Conservation (phyloP, 208 protist genomes). For the Trypanosoma boissoni region DNA sequence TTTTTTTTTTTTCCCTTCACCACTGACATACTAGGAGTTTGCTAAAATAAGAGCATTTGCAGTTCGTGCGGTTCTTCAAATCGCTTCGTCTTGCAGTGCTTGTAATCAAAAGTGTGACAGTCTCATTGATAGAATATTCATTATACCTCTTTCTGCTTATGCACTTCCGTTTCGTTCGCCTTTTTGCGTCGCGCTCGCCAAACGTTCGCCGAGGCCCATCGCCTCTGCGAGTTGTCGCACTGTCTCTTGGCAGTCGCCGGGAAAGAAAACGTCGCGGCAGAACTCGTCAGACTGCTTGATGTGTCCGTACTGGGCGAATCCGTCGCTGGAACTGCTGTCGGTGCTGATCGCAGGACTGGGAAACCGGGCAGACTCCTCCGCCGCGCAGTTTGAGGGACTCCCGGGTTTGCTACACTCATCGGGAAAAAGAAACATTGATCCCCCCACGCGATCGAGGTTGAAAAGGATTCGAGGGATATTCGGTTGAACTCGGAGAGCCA, state of each 20-base stretch:
- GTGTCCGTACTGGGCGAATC: constrained; percentile 46
- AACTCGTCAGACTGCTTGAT: constrained; percentile 17
- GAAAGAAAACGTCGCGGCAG: constrained; percentile 70
- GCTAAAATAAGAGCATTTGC: no score
- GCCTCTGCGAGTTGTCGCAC: constrained; percentile 38
- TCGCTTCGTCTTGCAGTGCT: no score
- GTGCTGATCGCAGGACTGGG: constrained; percentile 5
- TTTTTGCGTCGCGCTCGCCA: constrained; percentile 21
- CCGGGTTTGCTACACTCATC: constrained; percentile 23
- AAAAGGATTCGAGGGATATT: constrained; percentile 88
- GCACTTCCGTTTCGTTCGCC: not conserved
- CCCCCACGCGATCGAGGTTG: constrained; percentile 82
- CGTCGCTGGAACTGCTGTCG: constrained; percentile 47
- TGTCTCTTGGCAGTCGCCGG: constrained; percentile 72
- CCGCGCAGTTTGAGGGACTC: not conserved
- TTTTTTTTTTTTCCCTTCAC: not conserved
- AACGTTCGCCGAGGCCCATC: constrained; percentile 40
- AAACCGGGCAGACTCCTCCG: not conserved
- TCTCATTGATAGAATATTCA: no score
- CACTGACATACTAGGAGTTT: not conserved
- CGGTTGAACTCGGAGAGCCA: constrained; percentile 54
- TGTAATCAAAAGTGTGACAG: no score
- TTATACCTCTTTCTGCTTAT: not conserved
- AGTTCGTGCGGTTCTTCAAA: constrained; percentile 7
- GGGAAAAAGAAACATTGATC: constrained; percentile 67